Base-by-base conservation (phyloP, 2,329 filamentous ascomycete species). In the Domatiomyces globalis region DNA sequence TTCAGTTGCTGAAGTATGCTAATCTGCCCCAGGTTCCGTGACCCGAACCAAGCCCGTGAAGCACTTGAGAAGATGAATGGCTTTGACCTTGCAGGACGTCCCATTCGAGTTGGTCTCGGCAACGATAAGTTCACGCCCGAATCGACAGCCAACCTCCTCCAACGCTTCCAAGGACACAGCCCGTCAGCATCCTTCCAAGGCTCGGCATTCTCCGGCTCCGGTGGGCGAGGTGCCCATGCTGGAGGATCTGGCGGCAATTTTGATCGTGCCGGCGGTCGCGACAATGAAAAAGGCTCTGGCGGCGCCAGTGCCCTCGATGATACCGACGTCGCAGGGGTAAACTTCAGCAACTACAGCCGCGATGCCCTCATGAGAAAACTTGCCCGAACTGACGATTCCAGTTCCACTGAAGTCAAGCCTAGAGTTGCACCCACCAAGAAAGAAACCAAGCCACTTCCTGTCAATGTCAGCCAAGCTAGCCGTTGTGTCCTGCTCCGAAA, bases 41-140 rank as follows among this genome's bases (percentile, higher is more conserved):
- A 96, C 65, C 88, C 90, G 53, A 80, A 81, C 58, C 83, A 95
- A 69, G 92, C 92, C 65, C 87, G 90, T 66, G 87, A 95, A 68
- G 94, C 92, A 56, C 76, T 98, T 58, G 88, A 95, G 69, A 95
- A 95, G 72, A 95, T 98, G 90, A 98, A 98, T 71, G 89, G 90
- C 58, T 98, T 96, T 73, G 92, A 96, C 71, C 82, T 98, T 62
- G 92, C 92, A 63, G 89, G 89, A 70, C 89, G 92, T 67, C 88
- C 89, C 58, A 96, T 98, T 68, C 88, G 92, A 67, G 94, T 98
- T 69, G 92, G 92, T 70, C 87, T 98, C 74, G 92, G 92, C 71
- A 98, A 95, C 75, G 92, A 98, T 85, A 96, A 96, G 80, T 96
- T 96, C 73, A 96, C 89, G 71, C 85, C 89, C 65, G 92, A 96